Conservation (phyloP, 768 basidiomycete genomes). For the Tricholoma sp. region DNA sequence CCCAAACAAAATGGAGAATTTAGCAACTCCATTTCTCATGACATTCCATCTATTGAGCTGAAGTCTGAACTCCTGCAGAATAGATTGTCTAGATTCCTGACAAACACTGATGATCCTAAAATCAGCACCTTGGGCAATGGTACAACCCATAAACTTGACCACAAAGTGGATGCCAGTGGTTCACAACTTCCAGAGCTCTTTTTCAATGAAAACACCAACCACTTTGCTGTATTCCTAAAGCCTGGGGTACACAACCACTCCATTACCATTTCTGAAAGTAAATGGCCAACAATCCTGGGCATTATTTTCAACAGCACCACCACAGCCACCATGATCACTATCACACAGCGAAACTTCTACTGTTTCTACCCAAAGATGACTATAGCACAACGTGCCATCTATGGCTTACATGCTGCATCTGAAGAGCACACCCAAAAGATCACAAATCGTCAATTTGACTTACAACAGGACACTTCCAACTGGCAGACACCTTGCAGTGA, state of each 20-base stretch:
- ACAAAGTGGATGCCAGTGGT: no score
- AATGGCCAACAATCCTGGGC: not conserved
- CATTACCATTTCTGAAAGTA: not conserved
- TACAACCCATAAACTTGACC: no score
- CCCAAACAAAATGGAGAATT: no score
- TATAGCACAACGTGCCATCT: not conserved
- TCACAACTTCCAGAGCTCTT: not conserved
- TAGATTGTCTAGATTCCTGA: no score
- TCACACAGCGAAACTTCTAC: not conserved
- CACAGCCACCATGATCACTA: not conserved
- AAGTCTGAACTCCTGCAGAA: no score
- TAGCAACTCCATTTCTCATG: no score
- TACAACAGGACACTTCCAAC: not conserved
- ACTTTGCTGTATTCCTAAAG: not conserved
- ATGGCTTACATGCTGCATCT: not conserved
- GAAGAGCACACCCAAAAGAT: not conserved
- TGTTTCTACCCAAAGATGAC: not conserved
- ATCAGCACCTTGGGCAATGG: no score
- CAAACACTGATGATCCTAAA: no score
- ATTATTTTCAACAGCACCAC: not conserved
- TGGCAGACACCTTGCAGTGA: not conserved
- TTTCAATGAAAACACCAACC: not conserved
- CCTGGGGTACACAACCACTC: not conserved
- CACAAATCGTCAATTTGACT: not conserved
- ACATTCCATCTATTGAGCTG: no score